phyloP scores from a whole-genome alignment of 2,329 filamentous ascomycete genomes.

The Penicillium brasilianum region DNA sequence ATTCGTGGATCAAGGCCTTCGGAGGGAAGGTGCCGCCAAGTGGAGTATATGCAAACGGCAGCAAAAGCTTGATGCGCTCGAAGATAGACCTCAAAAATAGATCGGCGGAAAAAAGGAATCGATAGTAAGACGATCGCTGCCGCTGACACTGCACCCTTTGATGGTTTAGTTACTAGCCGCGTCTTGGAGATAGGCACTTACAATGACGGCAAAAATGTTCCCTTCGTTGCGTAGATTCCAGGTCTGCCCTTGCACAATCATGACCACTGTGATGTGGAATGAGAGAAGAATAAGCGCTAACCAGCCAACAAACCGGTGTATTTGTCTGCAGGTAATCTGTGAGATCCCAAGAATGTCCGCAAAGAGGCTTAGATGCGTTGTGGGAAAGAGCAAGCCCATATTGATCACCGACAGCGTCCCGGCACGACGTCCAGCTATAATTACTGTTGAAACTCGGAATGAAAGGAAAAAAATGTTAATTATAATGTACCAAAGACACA shows the following conservation, averaged over 20 bases:
- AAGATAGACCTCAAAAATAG: background rate
- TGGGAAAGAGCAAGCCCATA: constrained; percentile 7
- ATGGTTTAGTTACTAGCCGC: background rate
- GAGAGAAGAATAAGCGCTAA: background rate
- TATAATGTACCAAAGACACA: background rate
- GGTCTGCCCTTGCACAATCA: background rate
- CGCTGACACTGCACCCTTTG: background rate
- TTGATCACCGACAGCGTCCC: constrained; percentile 10
- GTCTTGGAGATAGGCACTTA: background rate
- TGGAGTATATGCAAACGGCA: background rate
- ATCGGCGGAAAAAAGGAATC: background rate
- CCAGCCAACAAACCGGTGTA: background rate
- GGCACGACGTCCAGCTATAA: background rate
- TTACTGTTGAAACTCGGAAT: background rate
- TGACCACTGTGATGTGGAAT: background rate
- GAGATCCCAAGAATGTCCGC: constrained; percentile 9
- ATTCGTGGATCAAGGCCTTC: background rate
- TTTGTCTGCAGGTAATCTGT: background rate
- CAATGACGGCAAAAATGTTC: background rate
- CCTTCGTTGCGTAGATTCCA: background rate
- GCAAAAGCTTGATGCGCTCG: background rate
- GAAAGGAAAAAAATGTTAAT: background rate
- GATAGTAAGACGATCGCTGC: background rate
- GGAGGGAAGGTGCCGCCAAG: background rate
- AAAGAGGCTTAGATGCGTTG: constrained; percentile 4